Evolutionary conservation across 805 yeast genomes (phyloP).

Genomic region (Candida xyloterini): DNA sequence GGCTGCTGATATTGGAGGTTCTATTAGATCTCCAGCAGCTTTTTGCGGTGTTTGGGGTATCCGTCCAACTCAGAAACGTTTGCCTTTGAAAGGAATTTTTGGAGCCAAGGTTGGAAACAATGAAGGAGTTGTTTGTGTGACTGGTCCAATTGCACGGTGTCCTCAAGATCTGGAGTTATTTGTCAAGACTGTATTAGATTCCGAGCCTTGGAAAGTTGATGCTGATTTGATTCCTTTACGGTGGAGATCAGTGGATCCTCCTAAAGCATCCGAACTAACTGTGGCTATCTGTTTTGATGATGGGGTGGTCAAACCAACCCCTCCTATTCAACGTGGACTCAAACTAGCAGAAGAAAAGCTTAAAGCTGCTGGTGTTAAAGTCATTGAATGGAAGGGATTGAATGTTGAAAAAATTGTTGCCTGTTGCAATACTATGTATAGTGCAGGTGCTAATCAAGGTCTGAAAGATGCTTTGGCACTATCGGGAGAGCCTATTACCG

Average conservation of each 20-base stretch:
- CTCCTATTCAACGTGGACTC: slow-evolving; percentile 42
- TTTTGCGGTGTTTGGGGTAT: slow-evolving; percentile 50
- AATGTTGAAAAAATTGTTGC: slow-evolving; percentile 52
- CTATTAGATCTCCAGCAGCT: slow-evolving; percentile 41
- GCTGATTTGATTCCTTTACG: slow-evolving; percentile 45
- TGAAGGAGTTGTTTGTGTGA: slow-evolving; percentile 44
- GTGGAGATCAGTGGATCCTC: slow-evolving; percentile 42
- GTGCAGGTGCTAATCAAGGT: slow-evolving; percentile 58
- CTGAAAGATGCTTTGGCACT: slow-evolving; percentile 44
- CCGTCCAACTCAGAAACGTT: slow-evolving; percentile 46
- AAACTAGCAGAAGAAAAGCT: slow-evolving; percentile 49
- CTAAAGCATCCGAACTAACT: slow-evolving; percentile 35
- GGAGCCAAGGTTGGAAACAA: slow-evolving; percentile 41
- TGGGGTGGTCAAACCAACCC: slow-evolving; percentile 49
- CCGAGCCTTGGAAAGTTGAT: slow-evolving; percentile 57
- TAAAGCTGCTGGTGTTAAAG: slow-evolving; percentile 50
- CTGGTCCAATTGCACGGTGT: slow-evolving; percentile 46
- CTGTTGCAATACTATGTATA: slow-evolving; percentile 51
- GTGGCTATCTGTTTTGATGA: slow-evolving; percentile 49
- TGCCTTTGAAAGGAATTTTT: slow-evolving; percentile 39
- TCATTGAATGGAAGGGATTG: slow-evolving; percentile 53
- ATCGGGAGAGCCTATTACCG: slow-evolving; percentile 65
- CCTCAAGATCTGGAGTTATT: slow-evolving; percentile 49
- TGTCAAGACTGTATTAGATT: slow-evolving; percentile 42
- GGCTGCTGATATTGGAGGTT: slow-evolving; percentile 8